Conservation (phyloP, 1,284 basidiomycete genomes). For the Trichosporon ovoides region DNA sequence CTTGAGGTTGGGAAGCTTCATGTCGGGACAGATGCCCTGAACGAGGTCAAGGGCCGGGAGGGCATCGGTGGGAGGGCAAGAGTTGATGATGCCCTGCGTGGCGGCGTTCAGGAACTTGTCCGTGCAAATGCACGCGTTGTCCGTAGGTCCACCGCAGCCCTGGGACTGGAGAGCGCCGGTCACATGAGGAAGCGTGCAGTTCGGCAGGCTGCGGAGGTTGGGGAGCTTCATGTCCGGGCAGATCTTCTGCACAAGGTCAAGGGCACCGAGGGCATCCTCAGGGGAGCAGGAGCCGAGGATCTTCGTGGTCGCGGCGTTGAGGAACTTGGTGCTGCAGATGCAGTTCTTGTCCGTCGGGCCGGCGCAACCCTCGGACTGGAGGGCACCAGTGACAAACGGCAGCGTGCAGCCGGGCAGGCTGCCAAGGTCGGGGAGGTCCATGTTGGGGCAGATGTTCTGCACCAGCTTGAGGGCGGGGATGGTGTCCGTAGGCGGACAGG, state of each 20-base stretch:
- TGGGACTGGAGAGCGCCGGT: neutral
- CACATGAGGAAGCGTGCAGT: neutral
- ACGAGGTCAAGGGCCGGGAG: conserved; percentile 1
- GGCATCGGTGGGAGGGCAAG: neutral
- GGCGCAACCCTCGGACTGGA: neutral
- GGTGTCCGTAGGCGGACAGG: neutral
- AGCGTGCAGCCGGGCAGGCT: neutral
- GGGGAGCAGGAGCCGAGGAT: no score
- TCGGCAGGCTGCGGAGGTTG: neutral
- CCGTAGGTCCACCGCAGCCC: neutral
- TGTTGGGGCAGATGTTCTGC: conserved; percentile 5
- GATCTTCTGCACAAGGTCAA: conserved; percentile 1
- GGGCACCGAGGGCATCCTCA: neutral
- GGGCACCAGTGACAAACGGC: neutral
- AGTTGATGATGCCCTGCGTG: neutral
- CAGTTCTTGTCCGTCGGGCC: conserved; percentile 6
- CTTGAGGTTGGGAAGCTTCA: conserved; percentile 6
- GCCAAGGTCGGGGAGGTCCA: conserved; percentile 4
- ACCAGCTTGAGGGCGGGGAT: neutral
- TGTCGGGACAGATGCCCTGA: conserved; percentile 7
- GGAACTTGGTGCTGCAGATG: neutral
- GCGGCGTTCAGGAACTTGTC: neutral
- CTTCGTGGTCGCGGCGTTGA: no score
- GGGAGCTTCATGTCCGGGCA: conserved; percentile 8
- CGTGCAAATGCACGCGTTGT: conserved; percentile 9